A percentile compares a stretch with the other conserved stretches of the same genome.
These are phyloP conservation scores for Crithidia thermophila DNA, from an alignment of 208 protist genomes.

Conservation along the genomic window DNA sequence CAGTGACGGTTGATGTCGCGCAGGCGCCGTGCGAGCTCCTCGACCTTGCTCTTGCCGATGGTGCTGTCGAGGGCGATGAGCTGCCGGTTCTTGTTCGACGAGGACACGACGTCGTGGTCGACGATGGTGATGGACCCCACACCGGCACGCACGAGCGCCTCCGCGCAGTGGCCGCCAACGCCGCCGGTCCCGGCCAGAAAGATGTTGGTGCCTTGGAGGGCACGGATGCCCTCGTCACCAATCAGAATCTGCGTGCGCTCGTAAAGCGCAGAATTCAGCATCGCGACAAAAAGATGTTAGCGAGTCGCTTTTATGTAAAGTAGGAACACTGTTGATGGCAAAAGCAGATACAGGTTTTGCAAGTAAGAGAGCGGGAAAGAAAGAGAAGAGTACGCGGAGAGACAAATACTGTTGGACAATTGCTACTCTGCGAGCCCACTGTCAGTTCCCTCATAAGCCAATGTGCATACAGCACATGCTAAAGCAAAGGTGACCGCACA, in stretches of 20 bases:
- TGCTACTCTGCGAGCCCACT: no score
- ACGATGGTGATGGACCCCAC: constrained; percentile 87
- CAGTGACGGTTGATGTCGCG: constrained; percentile 82
- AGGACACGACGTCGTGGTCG: constrained; percentile 88
- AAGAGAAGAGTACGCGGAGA: no score
- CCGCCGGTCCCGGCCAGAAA: constrained; percentile 88
- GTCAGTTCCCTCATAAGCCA: no score
- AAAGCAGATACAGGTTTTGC: no score
- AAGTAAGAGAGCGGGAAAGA: no score
- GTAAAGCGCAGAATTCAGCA: constrained; percentile 83
- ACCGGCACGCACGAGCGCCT: constrained; percentile 86
- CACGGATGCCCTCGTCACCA: constrained; percentile 69
- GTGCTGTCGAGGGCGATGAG: constrained; percentile 89
- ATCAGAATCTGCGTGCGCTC: constrained; percentile 87
- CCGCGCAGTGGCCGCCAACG: constrained; percentile 88
- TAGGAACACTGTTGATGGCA: no score
- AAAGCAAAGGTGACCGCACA: no score
- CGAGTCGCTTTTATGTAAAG: no score
- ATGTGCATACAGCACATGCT: no score
- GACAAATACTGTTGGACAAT: no score
- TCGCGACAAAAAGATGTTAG: no score
- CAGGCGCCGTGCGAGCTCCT: constrained; percentile 71
- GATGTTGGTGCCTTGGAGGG: constrained; percentile 65
- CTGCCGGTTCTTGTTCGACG: constrained; percentile 93
- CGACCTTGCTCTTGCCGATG: constrained; percentile 87